These are phyloP conservation scores for Schizopora paradoxa DNA, from an alignment of 1,284 basidiomycete species.

Conservation along the genomic window DNA sequence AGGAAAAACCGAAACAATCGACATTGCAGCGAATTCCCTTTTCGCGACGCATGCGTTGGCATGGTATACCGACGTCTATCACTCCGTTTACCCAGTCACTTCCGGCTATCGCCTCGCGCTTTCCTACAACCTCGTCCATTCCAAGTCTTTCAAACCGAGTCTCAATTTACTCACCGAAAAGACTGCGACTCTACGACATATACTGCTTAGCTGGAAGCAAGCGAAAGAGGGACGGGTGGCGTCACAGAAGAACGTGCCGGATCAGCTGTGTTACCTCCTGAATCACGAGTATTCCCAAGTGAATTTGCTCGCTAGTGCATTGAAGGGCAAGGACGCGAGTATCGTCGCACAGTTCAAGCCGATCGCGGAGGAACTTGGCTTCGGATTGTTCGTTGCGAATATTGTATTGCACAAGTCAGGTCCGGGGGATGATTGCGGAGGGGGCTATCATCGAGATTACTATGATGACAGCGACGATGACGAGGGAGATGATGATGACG, in stretches of 20 bases:
- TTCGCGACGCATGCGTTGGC: conserved; percentile 34
- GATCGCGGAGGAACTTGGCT: conserved; percentile 18
- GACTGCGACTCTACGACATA: conserved; percentile 20
- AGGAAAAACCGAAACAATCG: conserved; percentile 26
- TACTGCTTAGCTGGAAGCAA: conserved; percentile 33
- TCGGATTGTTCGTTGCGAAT: conserved; percentile 33
- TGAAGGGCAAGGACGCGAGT: conserved; percentile 27
- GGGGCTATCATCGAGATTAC: conserved; percentile 17
- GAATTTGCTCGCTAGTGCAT: conserved; percentile 19
- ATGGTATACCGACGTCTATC: conserved; percentile 44
- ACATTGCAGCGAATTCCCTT: conserved; percentile 28
- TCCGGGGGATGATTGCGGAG: conserved; percentile 27
- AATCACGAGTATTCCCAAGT: conserved; percentile 25
- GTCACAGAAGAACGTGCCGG: conserved; percentile 9
- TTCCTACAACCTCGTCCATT: conserved; percentile 34
- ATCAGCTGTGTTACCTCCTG: conserved; percentile 26
- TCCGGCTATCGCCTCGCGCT: conserved; percentile 42
- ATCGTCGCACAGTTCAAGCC: conserved; percentile 18
- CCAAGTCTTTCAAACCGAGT: conserved; percentile 17
- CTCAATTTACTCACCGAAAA: conserved; percentile 20
- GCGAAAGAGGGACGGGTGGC: conserved; percentile 16
- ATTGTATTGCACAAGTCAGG: conserved; percentile 32
- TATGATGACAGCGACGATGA: conserved; percentile 24
- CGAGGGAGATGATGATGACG: conserved; percentile 16
- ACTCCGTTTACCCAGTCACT: conserved; percentile 40